A percentile compares a stretch with the other conserved stretches of the same genome.
Evolutionary conservation across 2,329 filamentous ascomycete species (phyloP).

Genomic region (Aspergillus latus): DNA sequence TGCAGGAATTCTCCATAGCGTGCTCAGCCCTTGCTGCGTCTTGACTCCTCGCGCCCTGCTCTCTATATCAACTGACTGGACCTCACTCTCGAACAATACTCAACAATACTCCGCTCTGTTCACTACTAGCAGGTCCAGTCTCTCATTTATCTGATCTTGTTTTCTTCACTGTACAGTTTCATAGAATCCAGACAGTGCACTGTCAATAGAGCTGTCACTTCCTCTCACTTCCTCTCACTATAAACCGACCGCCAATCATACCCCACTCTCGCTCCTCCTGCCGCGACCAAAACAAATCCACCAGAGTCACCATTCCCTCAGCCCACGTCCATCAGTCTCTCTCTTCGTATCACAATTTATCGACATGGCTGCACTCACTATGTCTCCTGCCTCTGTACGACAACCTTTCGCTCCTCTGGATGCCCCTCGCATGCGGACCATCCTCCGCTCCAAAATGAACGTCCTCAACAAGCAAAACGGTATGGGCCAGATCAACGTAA

Average conservation of each 20-base stretch:
- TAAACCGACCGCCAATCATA: slow-evolving; percentile 24
- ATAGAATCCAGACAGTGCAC: background rate
- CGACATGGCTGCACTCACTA: slow-evolving; percentile 36
- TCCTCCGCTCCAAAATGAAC: slow-evolving; percentile 35
- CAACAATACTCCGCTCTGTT: background rate
- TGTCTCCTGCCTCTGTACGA: slow-evolving; percentile 33
- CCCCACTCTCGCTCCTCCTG: slow-evolving; percentile 24
- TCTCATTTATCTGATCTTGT: background rate
- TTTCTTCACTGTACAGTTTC: background rate
- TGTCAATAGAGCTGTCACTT: background rate
- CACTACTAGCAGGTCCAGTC: slow-evolving; percentile 10
- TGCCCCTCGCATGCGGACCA: slow-evolving; percentile 31
- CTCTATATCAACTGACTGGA: slow-evolving; percentile 14
- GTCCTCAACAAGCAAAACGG: slow-evolving; percentile 35
- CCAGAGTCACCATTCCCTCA: background rate
- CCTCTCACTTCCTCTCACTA: slow-evolving; percentile 12
- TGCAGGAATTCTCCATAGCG: slow-evolving; percentile 16
- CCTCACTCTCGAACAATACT: slow-evolving; percentile 13
- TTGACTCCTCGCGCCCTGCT: slow-evolving; percentile 13
- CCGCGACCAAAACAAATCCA: slow-evolving; percentile 23
- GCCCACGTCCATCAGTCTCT: background rate
- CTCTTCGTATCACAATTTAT: background rate
- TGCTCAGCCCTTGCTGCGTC: slow-evolving; percentile 7
- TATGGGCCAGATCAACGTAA: slow-evolving; percentile 16
- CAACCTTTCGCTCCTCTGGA: slow-evolving; percentile 39